Evolutionary conservation across 139 green algal species (phyloP).

Genomic region (Chlamydomonas urium): DNA sequence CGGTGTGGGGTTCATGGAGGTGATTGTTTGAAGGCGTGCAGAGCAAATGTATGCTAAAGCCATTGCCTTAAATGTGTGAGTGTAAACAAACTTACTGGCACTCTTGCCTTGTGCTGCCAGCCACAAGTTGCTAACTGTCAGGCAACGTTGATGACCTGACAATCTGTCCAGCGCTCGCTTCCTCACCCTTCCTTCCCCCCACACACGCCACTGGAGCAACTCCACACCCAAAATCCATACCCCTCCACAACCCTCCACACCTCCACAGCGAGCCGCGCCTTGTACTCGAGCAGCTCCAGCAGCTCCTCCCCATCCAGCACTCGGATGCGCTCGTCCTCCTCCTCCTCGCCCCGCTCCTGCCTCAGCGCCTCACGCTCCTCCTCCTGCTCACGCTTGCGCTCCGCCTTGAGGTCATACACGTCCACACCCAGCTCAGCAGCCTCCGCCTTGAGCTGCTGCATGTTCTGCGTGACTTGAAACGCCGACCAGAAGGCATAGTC

Average conservation of each 20-base stretch:
- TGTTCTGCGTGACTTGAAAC: conserved; percentile 45
- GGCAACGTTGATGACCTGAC: too few relatives aligned
- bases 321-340: conserved; percentile 20
- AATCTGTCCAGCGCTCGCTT: too few relatives aligned
- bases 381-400: background rate
- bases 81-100: too few relatives aligned
- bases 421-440: conserved; percentile 45
- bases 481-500: conserved; percentile 83
- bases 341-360: background rate
- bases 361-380: background rate
- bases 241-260: background rate
- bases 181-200: too few relatives aligned
- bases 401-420: conserved; percentile 9
- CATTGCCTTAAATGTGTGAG: too few relatives aligned
- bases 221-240: too few relatives aligned
- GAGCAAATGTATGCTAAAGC: too few relatives aligned
- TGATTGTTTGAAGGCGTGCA: too few relatives aligned
- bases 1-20: background rate
- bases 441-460: conserved; percentile 24
- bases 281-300: conserved; percentile 39
- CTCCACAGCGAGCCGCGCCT: conserved; percentile 9
- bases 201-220: too few relatives aligned
- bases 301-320: conserved; percentile 52
- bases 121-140: too few relatives aligned
- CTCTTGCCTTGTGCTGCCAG: too few relatives aligned